phyloP scores from a whole-genome alignment of 108 stramenopile species.

The Phaeodactylum tricornutum region DNA sequence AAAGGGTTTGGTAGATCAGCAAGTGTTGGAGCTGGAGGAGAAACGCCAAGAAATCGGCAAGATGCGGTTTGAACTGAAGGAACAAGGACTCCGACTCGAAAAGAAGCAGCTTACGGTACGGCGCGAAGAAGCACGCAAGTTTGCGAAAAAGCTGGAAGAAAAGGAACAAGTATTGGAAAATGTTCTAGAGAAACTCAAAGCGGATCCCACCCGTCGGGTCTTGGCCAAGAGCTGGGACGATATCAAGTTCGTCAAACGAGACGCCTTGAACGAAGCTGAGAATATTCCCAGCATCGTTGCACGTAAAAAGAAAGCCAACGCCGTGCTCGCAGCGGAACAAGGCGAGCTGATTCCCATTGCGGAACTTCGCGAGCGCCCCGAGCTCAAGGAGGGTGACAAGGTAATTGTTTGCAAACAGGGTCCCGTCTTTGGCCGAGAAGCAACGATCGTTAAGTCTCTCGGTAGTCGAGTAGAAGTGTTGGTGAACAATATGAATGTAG shows the following conservation, averaged over 20 bases:
- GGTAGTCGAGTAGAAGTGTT: conserved; percentile 58
- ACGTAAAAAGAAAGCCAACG: conserved; percentile 23
- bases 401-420: conserved; percentile 63
- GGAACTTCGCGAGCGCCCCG: conserved; percentile 39
- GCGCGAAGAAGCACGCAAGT: conserved; percentile 67
- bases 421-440: conserved; percentile 58
- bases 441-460: conserved; percentile 29
- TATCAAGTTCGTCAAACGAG: conserved; percentile 74
- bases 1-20: conserved; percentile 58
- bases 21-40: conserved; percentile 54
- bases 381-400: conserved; percentile 45
- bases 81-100: conserved; percentile 54
- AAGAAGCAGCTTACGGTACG: conserved; percentile 54
- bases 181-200: conserved; percentile 65
- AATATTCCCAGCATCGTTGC: conserved; percentile 50
- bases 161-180: conserved; percentile 84
- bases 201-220: conserved; percentile 66
- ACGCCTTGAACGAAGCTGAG: conserved; percentile 67
- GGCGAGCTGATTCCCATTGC: conserved; percentile 65
- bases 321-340: conserved; percentile 16
- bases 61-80: conserved; percentile 61
- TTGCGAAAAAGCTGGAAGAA: conserved; percentile 77
- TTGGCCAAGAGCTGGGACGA: conserved; percentile 83
- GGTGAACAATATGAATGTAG: conserved; percentile 40
- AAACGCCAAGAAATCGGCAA: conserved; percentile 57